These are phyloP conservation scores for Arachis stenosperma DNA, from an alignment of 306 rosid species.

Conservation along the genomic window DNA sequence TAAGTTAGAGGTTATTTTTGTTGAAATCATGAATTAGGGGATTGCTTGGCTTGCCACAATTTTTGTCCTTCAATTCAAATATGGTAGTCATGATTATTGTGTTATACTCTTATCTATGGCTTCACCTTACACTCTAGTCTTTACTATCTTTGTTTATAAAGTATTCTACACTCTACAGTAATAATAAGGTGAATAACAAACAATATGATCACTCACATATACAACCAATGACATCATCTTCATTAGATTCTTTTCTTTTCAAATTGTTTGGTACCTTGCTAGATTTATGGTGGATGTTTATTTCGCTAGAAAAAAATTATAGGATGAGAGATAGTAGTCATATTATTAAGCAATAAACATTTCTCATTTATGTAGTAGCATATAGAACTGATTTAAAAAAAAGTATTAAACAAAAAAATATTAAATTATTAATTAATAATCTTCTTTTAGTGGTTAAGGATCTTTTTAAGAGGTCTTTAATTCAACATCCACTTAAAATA, in stretches of 20 bases:
- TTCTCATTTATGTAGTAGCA: too few species aligned
- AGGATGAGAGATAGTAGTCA: too few species aligned
- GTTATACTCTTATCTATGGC: slow-evolving; percentile 12
- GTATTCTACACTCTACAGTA: background rate
- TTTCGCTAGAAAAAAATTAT: too few species aligned
- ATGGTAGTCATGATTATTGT: slow-evolving; percentile 26
- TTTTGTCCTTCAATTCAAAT: slow-evolving; percentile 41
- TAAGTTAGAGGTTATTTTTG: slow-evolving; percentile 48
- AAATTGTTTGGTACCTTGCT: background rate
- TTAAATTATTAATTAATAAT: too few species aligned
- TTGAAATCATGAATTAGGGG: slow-evolving; percentile 44
- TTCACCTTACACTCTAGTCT: slow-evolving; percentile 33
- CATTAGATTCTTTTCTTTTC: slow-evolving; percentile 46
- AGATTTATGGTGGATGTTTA: background rate
- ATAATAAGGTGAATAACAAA: slow-evolving; percentile 10
- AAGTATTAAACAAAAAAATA: too few species aligned
- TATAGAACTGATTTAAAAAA: too few species aligned
- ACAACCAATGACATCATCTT: slow-evolving; percentile 44
- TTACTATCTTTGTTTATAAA: slow-evolving; percentile 26
- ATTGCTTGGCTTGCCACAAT: slow-evolving; percentile 42
- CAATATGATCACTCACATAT: slow-evolving; percentile 32
- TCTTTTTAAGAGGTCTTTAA: too few species aligned
- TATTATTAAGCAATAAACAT: too few species aligned
- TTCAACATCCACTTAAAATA: too few species aligned
- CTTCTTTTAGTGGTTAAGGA: too few species aligned